A percentile compares a stretch with the other conserved stretches of the same genome.
Conservation (phyloP, 2,329 filamentous ascomycete species). For the Penicillium sp. region DNA sequence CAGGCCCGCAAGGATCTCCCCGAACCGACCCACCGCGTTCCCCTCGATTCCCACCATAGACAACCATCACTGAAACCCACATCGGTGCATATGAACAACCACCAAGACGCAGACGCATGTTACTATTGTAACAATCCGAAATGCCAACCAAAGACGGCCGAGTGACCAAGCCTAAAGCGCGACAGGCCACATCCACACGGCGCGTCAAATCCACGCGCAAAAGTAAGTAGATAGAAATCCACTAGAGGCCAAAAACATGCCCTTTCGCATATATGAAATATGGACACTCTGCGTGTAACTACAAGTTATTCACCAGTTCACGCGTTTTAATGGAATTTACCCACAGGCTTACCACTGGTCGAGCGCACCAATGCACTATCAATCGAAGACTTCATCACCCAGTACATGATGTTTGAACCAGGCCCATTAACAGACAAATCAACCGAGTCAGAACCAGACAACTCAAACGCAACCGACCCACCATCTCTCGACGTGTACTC, state of each 20-base stretch:
- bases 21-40: background rate
- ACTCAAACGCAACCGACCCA: slow-evolving; percentile 8
- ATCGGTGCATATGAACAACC: background rate
- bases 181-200: slow-evolving; percentile 9
- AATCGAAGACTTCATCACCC: slow-evolving; percentile 36
- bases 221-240: slow-evolving; percentile 10
- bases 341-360: slow-evolving; percentile 32
- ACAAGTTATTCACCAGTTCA: background rate
- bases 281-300: background rate
- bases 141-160: slow-evolving; percentile 25
- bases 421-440: slow-evolving; percentile 4
- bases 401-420: slow-evolving; percentile 24
- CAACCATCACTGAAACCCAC: background rate
- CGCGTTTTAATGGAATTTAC: slow-evolving; percentile 12
- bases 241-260: background rate
- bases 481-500: slow-evolving; percentile 30
- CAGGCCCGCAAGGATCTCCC: background rate
- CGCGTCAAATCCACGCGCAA: slow-evolving; percentile 11
- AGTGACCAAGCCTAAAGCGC: slow-evolving; percentile 21
- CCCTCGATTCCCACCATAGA: background rate
- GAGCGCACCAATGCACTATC: slow-evolving; percentile 42
- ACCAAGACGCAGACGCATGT: too few relatives aligned
- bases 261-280: too few relatives aligned
- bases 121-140: background rate
- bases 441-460: background rate